These are phyloP conservation scores for Eucalyptus urophylla DNA, from an alignment of 345 rosid species.

Conservation along the genomic window DNA sequence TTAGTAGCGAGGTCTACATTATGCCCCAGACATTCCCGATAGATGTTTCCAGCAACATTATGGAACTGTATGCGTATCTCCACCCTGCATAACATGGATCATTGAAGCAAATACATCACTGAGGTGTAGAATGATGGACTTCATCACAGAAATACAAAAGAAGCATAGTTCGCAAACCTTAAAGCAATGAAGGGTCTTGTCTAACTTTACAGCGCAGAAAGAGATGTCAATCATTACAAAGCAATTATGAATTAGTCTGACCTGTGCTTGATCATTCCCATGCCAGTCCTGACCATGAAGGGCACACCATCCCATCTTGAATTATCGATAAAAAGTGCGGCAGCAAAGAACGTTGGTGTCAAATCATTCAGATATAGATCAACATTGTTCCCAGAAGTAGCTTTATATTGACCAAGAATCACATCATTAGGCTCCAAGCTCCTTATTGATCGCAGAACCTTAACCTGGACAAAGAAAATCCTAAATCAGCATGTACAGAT, in stretches of 20 bases:
- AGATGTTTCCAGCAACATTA: conserved; percentile 59
- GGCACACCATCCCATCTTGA: conserved; percentile 90
- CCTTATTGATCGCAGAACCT: conserved; percentile 60
- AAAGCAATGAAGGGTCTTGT: not conserved
- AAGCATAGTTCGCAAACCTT: not conserved
- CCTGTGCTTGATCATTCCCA: conserved; percentile 75
- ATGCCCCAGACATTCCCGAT: conserved; percentile 40
- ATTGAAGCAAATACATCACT: not conserved
- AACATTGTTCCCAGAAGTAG: conserved; percentile 22
- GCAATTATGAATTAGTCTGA: not conserved
- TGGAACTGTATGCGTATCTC: conserved; percentile 67
- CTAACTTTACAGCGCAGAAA: not conserved
- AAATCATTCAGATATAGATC: conserved; percentile 15
- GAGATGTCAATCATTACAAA: not conserved
- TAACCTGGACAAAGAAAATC: conserved; percentile 28
- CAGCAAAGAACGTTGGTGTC: conserved; percentile 60
- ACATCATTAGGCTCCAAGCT: conserved; percentile 40
- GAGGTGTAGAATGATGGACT: not conserved
- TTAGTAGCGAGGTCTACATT: conserved; percentile 40
- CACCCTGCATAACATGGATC: conserved; percentile 20
- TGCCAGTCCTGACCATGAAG: conserved; percentile 52
- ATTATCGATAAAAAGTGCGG: conserved; percentile 68
- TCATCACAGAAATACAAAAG: not conserved
- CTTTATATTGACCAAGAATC: conserved; percentile 68
- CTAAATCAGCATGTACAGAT: not conserved